These are phyloP conservation scores for Talaromyces trachyspermus DNA, from an alignment of 495 filamentous ascomycete species.

Conservation along the genomic window DNA sequence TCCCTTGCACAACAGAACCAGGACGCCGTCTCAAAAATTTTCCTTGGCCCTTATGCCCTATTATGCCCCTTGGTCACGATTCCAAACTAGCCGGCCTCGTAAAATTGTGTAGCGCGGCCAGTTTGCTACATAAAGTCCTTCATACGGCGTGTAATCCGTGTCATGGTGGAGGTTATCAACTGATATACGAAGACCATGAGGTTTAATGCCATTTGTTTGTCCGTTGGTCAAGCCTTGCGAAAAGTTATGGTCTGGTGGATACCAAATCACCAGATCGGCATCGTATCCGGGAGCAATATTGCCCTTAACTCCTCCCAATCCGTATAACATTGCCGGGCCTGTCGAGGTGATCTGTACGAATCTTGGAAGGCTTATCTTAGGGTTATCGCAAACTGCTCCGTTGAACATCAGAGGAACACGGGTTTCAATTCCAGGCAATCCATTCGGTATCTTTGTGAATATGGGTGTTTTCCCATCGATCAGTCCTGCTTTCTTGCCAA, in stretches of 20 bases:
- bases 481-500: slow-evolving; percentile 28
- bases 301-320: slow-evolving; percentile 50
- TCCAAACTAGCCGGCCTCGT: slow-evolving; percentile 51
- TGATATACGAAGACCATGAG: slow-evolving; percentile 10
- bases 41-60: too few relatives aligned
- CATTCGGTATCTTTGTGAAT: slow-evolving; percentile 45
- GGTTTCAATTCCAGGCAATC: slow-evolving; percentile 52
- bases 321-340: slow-evolving; percentile 56
- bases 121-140: slow-evolving; percentile 45
- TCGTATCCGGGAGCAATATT: slow-evolving; percentile 45
- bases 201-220: too few relatives aligned
- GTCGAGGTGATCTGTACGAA: slow-evolving; percentile 52
- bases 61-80: too few relatives aligned
- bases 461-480: slow-evolving; percentile 11
- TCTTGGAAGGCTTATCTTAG: slow-evolving; percentile 39
- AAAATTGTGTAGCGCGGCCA: slow-evolving; percentile 58
- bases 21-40: slow-evolving; percentile 8
- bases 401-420: slow-evolving; percentile 28
- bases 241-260: slow-evolving; percentile 14
- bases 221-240: too few relatives aligned
- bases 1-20: too few relatives aligned
- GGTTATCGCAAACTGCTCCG: slow-evolving; percentile 11
- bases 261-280: slow-evolving; percentile 41
- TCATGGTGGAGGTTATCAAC: slow-evolving; percentile 46
- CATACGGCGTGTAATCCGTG: slow-evolving; percentile 56